Conservation (phyloP, 179 eudicot species). For the Amaranthus tricolor region DNA sequence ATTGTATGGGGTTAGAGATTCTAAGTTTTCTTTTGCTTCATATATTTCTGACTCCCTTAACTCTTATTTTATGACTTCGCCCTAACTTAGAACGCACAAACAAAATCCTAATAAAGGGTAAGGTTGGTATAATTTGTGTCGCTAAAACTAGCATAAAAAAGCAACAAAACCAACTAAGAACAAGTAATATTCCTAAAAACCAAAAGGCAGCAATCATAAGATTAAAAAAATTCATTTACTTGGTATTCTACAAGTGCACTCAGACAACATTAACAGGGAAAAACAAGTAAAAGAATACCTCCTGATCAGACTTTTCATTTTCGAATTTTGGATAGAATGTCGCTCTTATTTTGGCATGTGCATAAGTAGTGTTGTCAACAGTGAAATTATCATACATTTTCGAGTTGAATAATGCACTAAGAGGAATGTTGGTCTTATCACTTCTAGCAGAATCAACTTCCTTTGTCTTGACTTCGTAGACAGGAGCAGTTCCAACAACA, state of each 20-base stretch:
- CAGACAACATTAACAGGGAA: background rate
- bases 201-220: too few relatives aligned
- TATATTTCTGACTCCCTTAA: too few relatives aligned
- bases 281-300: conserved; percentile 42
- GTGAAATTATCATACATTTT: conserved; percentile 58
- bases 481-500: conserved; percentile 34
- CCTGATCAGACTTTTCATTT: conserved; percentile 98
- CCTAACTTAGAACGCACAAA: too few relatives aligned
- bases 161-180: background rate
- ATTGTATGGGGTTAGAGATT: too few relatives aligned
- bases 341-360: conserved; percentile 83
- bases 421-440: conserved; percentile 28
- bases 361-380: conserved; percentile 68
- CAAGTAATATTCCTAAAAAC: background rate
- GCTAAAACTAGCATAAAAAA: background rate
- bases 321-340: conserved; percentile 97
- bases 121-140: too few relatives aligned
- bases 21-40: too few relatives aligned
- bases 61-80: too few relatives aligned
- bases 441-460: conserved; percentile 26
- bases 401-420: conserved; percentile 36
- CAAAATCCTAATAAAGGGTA: too few relatives aligned
- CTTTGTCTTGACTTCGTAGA: conserved; percentile 24
- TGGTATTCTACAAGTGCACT: background rate
- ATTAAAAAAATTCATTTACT: background rate